These are phyloP conservation scores for Vigna reflexopilosa DNA, from an alignment of 306 rosid genomes.

Conservation along the genomic window DNA sequence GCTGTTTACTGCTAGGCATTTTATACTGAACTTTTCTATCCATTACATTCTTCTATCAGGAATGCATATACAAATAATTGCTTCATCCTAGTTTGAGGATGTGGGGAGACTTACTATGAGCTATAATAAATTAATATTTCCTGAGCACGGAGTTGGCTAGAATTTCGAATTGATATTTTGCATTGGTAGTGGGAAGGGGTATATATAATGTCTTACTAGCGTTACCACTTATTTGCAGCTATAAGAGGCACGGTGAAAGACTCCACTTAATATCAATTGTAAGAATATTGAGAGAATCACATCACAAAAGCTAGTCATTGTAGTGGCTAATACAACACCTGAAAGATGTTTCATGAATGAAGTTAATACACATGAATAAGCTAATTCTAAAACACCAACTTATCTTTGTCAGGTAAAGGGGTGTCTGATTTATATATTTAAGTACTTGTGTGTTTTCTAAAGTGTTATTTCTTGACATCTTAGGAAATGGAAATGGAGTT, in stretches of 20 bases:
- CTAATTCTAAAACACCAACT: conserved; percentile 2
- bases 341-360: conserved; percentile 4
- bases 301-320: background rate
- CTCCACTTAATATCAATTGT: too few species aligned
- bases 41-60: conserved; percentile 16
- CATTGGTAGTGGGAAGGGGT: background rate
- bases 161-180: background rate
- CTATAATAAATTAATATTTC: background rate
- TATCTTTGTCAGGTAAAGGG: background rate
- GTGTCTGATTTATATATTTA: conserved; percentile 15
- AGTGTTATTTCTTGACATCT: conserved; percentile 35
- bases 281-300: too few species aligned
- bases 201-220: background rate
- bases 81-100: background rate
- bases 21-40: background rate
- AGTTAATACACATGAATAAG: background rate
- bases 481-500: conserved; percentile 86
- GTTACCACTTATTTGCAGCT: too few species aligned
- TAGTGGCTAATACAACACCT: background rate
- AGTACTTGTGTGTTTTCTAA: conserved; percentile 23
- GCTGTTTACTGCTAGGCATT: background rate
- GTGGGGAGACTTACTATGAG: background rate
- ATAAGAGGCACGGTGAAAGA: too few species aligned
- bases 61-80: background rate
- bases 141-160: background rate